phyloP scores from a whole-genome alignment of 306 rosid species.

The Quercus wislizeni region DNA sequence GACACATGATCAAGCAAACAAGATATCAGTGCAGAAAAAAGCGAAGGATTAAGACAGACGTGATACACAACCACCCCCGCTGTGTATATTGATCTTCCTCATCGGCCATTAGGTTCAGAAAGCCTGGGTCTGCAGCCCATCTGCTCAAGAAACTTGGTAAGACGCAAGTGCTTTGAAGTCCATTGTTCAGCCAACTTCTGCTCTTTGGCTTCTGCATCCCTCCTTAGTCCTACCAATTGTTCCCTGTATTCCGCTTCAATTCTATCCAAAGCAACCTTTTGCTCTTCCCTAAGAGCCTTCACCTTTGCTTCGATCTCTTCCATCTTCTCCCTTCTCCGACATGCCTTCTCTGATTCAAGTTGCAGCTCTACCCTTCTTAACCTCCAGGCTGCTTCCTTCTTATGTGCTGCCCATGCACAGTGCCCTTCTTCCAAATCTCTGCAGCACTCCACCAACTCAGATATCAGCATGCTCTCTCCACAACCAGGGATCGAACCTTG shows the following conservation, averaged over 20 bases:
- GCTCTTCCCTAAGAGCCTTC: constrained; percentile 83
- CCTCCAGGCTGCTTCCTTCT: constrained; percentile 86
- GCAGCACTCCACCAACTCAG: constrained; percentile 80
- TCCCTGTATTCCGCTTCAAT: constrained; percentile 83
- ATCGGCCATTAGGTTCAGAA: constrained; percentile 67
- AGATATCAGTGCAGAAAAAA: neutral
- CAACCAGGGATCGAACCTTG: constrained; percentile 42
- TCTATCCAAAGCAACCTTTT: constrained; percentile 65
- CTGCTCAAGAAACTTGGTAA: constrained; percentile 77
- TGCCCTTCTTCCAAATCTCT: constrained; percentile 91
- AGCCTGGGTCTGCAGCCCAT: constrained; percentile 65
- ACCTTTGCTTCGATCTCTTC: constrained; percentile 83
- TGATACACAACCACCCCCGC: constrained; percentile 4
- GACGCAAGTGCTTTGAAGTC: constrained; percentile 77
- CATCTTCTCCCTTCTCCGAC: constrained; percentile 72
- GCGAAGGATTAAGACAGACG: constrained; percentile 8
- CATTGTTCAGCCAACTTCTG: constrained; percentile 94
- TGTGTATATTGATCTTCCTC: constrained; percentile 14
- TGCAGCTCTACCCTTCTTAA: constrained; percentile 89
- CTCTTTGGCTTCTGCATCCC: constrained; percentile 90
- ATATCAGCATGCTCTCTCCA: constrained; percentile 54
- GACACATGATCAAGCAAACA: constrained; percentile 30
- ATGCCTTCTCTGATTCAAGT: constrained; percentile 80
- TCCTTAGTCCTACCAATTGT: constrained; percentile 71
- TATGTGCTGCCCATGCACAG: constrained; percentile 75